A percentile compares a stretch with the other conserved stretches of the same genome.
phyloP scores from a whole-genome alignment of 129 eudicot species.

The Glebionis coronaria region DNA sequence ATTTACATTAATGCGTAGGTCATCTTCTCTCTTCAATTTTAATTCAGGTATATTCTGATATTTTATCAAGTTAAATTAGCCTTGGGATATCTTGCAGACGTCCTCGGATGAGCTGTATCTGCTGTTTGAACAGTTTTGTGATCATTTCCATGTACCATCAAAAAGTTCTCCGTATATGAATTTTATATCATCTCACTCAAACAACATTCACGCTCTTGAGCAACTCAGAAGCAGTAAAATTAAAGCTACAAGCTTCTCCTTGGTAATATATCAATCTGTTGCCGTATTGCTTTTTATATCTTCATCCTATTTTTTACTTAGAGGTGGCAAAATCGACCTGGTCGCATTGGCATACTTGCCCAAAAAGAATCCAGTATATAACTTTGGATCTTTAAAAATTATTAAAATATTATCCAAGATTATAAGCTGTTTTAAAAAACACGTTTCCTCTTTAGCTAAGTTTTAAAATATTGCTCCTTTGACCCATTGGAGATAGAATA shows the following conservation, averaged over 20 bases:
- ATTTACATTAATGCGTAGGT: not conserved
- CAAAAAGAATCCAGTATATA: not conserved
- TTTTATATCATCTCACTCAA: slow-evolving; percentile 87
- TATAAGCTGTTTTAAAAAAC: not conserved
- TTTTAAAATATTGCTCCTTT: not conserved
- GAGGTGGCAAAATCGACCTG: slow-evolving; percentile 1
- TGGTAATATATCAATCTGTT: slow-evolving; percentile 45
- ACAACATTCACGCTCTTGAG: slow-evolving; percentile 89
- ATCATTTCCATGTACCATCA: slow-evolving; percentile 78
- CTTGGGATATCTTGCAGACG: slow-evolving; percentile 45
- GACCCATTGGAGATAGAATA: not conserved
- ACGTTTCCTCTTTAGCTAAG: not conserved
- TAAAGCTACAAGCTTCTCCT: slow-evolving; percentile 74
- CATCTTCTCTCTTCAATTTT: not conserved
- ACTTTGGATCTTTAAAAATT: not conserved
- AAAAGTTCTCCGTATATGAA: slow-evolving; percentile 66
- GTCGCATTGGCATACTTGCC: no score
- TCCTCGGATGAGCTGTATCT: slow-evolving; percentile 83
- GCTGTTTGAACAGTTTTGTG: slow-evolving; percentile 84
- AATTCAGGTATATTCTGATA: not conserved
- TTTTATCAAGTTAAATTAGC: slow-evolving; percentile 8
- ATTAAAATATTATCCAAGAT: not conserved
- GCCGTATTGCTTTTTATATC: slow-evolving; percentile 9
- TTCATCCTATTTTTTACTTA: not conserved
- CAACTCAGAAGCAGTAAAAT: slow-evolving; percentile 66